A percentile compares a stretch with the other conserved stretches of the same genome.
Conservation (phyloP, 805 yeast species). For the Wickerhamiella qilinensis region DNA sequence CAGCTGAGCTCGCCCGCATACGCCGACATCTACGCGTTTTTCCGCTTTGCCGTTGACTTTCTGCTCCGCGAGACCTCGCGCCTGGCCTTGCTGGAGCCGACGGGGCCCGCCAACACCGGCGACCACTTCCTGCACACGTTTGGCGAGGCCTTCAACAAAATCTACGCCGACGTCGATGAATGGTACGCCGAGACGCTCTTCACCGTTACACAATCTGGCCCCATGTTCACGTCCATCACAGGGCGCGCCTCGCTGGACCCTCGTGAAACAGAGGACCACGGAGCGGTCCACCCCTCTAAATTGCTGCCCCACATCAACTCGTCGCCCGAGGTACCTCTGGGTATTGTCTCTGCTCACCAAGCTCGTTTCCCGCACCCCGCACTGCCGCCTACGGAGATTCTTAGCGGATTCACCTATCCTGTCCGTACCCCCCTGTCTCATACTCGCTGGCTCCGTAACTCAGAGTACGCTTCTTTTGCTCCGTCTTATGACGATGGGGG, state of each 20-base stretch:
- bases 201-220: constrained; percentile 46
- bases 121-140: constrained; percentile 12
- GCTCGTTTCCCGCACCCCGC: constrained; percentile 34
- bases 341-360: constrained; percentile 30
- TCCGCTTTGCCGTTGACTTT: constrained; percentile 19
- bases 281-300: constrained; percentile 48
- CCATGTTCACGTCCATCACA: constrained; percentile 62
- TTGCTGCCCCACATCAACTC: constrained; percentile 40
- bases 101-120: constrained; percentile 8
- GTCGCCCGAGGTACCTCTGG: constrained; percentile 20
- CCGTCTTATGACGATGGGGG: constrained; percentile 48
- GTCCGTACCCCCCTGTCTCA: constrained; percentile 35
- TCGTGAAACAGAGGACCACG: constrained; percentile 51
- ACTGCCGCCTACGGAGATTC: constrained; percentile 35
- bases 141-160: constrained; percentile 15
- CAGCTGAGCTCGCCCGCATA: constrained; percentile 18
- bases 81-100: constrained; percentile 11
- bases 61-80: constrained; percentile 21
- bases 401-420: constrained; percentile 24
- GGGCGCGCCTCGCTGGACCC: constrained; percentile 61
- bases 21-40: constrained; percentile 14
- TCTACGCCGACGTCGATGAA: constrained; percentile 48
- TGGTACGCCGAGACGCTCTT: constrained; percentile 78
- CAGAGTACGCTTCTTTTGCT: constrained; percentile 40
- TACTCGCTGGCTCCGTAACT: constrained; percentile 46